Evolutionary conservation across 768 basidiomycete species (phyloP).

Genomic region (Amanita muscaria): DNA sequence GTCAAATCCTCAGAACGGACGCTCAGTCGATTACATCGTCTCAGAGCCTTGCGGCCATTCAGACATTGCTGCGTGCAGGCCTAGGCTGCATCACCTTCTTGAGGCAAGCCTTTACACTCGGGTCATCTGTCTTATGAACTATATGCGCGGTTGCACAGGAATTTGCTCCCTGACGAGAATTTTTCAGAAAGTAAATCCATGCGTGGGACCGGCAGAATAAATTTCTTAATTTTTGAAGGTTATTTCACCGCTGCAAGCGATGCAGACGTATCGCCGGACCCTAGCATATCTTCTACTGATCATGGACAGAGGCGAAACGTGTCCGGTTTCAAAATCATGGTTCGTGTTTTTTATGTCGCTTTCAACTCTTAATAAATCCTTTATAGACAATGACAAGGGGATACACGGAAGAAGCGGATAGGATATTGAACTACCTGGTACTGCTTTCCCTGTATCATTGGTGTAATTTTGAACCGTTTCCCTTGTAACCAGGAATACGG

Average conservation of each 20-base stretch:
- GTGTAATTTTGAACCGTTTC: conserved; percentile 1
- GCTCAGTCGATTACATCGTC: conserved; percentile 40
- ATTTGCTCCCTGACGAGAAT: conserved; percentile 72
- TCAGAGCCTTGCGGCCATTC: conserved; percentile 62
- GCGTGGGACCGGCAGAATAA: neutral
- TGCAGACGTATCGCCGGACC: conserved; percentile 28
- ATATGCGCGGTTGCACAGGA: conserved; percentile 30
- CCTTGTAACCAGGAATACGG: conserved; percentile 57
- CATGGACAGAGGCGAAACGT: conserved; percentile 31
- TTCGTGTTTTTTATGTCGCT: conserved; percentile 8
- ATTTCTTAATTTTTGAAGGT: conserved; percentile 25
- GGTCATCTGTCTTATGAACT: neutral
- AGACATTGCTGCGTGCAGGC: conserved; percentile 65
- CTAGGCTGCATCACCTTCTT: conserved; percentile 73
- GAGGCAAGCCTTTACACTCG: conserved; percentile 33
- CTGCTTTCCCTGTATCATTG: neutral
- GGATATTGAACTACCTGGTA: conserved; percentile 70
- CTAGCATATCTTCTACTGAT: conserved; percentile 21
- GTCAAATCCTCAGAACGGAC: conserved; percentile 25
- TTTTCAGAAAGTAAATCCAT: conserved; percentile 50
- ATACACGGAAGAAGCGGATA: conserved; percentile 77
- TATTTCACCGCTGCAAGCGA: conserved; percentile 47
- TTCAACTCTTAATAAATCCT: neutral
- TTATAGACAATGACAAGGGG: conserved; percentile 57
- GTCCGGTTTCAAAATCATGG: conserved; percentile 67